Base-by-base conservation (phyloP, 1,284 basidiomycete species). In the Ustilago shanxiensis region DNA sequence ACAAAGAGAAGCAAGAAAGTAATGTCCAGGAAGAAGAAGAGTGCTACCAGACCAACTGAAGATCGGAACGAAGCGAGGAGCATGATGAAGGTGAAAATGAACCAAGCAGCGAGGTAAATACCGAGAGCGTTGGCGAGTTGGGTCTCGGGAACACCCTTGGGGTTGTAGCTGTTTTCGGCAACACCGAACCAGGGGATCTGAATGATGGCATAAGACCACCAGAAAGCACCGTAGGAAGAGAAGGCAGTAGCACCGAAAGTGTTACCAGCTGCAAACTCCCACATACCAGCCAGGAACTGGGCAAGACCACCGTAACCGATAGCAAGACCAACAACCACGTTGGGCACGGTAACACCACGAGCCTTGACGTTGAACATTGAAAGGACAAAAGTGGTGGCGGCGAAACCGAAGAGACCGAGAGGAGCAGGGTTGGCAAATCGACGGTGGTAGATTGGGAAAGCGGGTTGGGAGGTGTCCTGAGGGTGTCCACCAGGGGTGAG, bases 11-110 rank as follows among this genome's bases (percentile, higher is more conserved):
- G 70, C 58, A 87, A 81, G 85, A 89, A 89, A 11, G 88, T 89
- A 39, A 89, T 73, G 31, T 90, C 88, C 6, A 97, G 89, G 88
- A 90, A 90, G 85, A 90, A 89, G 87, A 98, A 93, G 29, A 96
- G 88, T 3, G 88, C 81, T 49, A 91, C 79, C 37, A 85, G 69
- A 22, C 71, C 82, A 18, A 83, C 72, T 11, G 77, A 79, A 4
- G 79, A 79, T 20, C 81, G 63, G 66, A 83, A 72, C 10, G 75
- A 77, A 29, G 79, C 79, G 16, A 81, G 28, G 16, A 82, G 52
- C 71, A 81, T 66, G 56, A 82, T 66, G 16, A 75, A 73, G 1
- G 83, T 85, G 35, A 85, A 84, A 57, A 85, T 83, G 72, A 85
- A 85, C 82, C 82, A 84, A 10, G 76, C 71, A 14, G 74, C 54